Evolutionary conservation across 2,329 filamentous ascomycete species (phyloP).

Genomic region (Aspergillus carbonarius): DNA sequence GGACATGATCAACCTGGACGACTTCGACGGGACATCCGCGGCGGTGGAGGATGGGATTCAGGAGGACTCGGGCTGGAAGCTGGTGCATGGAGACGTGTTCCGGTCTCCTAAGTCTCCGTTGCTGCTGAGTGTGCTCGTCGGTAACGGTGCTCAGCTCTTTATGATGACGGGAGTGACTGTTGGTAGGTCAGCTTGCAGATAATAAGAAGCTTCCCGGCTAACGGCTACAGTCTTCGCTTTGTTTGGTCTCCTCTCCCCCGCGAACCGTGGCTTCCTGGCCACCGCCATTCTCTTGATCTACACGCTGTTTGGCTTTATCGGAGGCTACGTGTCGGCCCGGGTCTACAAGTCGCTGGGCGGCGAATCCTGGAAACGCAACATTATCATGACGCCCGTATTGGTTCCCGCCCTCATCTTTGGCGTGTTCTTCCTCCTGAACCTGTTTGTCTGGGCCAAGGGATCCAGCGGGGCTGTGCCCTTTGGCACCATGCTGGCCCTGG

Average conservation of each 20-base stretch:
- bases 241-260: slow-evolving; percentile 90
- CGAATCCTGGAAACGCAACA: slow-evolving; percentile 92
- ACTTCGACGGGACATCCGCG: slow-evolving; percentile 74
- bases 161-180: slow-evolving; percentile 97
- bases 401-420: slow-evolving; percentile 84
- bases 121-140: slow-evolving; percentile 80
- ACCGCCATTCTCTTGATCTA: slow-evolving; percentile 93
- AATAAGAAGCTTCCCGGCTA: background rate
- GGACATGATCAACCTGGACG: slow-evolving; percentile 86
- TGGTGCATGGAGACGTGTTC: slow-evolving; percentile 97
- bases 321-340: slow-evolving; percentile 83
- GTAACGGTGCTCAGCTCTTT: slow-evolving; percentile 93
- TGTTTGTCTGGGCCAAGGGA: slow-evolving; percentile 92
- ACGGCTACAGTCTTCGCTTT: slow-evolving; percentile 70
- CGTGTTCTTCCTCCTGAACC: slow-evolving; percentile 88
- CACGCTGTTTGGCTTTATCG: slow-evolving; percentile 86
- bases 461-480: slow-evolving; percentile 95
- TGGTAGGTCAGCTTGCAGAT: slow-evolving; percentile 37
- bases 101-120: slow-evolving; percentile 79
- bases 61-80: slow-evolving; percentile 97
- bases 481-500: slow-evolving; percentile 90
- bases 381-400: slow-evolving; percentile 79
- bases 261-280: slow-evolving; percentile 88
- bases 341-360: slow-evolving; percentile 95
- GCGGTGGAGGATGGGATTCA: slow-evolving; percentile 85